Evolutionary conservation across 306 rosid species (phyloP).

Genomic region (Vigna radiata): DNA sequence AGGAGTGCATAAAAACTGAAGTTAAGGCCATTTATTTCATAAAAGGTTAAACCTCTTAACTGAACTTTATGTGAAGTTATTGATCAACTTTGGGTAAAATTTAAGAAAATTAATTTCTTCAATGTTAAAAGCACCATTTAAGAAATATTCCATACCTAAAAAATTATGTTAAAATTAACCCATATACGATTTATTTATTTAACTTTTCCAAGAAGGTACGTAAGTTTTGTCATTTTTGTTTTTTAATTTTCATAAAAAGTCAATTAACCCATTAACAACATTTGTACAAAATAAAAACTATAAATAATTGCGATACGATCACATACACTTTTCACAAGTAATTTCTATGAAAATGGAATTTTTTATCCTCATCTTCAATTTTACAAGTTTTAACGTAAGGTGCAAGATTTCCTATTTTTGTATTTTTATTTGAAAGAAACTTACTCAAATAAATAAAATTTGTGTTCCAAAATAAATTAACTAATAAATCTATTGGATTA

Average conservation of each 20-base stretch:
- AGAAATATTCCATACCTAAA: background rate
- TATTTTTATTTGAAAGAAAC: too few relatives aligned
- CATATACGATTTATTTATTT: too few relatives aligned
- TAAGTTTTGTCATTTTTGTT: background rate
- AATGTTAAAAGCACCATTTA: background rate
- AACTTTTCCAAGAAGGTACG: background rate
- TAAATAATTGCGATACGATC: background rate
- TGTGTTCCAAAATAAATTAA: background rate
- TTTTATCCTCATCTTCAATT: background rate
- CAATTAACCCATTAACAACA: background rate
- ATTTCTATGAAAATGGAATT: background rate
- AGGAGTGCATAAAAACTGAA: background rate
- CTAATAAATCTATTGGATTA: too few relatives aligned
- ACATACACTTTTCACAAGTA: background rate
- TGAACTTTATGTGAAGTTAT: slow-evolving; percentile 7
- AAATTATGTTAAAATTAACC: background rate
- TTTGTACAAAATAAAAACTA: background rate
- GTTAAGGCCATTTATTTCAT: background rate
- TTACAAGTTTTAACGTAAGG: background rate
- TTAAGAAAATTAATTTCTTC: background rate
- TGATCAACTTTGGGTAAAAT: slow-evolving; percentile 6
- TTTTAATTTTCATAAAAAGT: background rate
- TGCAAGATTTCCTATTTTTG: too few relatives aligned
- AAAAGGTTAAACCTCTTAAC: background rate
- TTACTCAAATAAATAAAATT: too few relatives aligned